Percentiles rank a stretch among this genome's conserved stretches.
Evolutionary conservation across 1,284 basidiomycete species (phyloP).

Genomic region (Marasmius tenuissimus): DNA sequence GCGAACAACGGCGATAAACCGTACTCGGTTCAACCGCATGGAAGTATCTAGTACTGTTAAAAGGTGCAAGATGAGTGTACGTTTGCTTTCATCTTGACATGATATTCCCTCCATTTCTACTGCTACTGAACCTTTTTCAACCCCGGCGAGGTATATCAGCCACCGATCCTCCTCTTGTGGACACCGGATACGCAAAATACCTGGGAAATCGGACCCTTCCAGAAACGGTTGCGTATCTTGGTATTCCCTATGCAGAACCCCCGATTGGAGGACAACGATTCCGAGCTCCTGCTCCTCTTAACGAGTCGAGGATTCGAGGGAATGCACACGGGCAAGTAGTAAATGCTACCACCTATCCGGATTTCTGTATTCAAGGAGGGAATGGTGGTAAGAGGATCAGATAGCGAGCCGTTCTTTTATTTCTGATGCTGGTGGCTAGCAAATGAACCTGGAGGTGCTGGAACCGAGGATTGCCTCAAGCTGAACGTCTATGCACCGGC

Average conservation of each 20-base stretch:
- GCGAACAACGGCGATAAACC: too few species aligned
- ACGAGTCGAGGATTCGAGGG: slow-evolving; percentile 37
- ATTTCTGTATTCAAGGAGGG: slow-evolving; percentile 50
- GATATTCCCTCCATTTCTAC: too few species aligned
- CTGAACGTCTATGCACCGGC: slow-evolving; percentile 52
- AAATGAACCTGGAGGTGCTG: slow-evolving; percentile 56
- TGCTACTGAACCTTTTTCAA: too few species aligned
- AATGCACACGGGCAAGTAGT: slow-evolving; percentile 38
- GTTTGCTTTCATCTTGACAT: too few species aligned
- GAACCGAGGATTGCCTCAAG: slow-evolving; percentile 58
- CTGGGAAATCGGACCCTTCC: slow-evolving; percentile 50
- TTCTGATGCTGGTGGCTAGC: slow-evolving; percentile 18
- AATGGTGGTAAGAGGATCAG: too few species aligned
- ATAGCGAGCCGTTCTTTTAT: too few species aligned
- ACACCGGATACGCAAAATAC: slow-evolving; percentile 54
- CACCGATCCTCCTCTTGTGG: slow-evolving; percentile 34
- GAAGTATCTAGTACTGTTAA: too few species aligned
- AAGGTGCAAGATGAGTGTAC: too few species aligned
- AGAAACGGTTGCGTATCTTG: slow-evolving; percentile 56
- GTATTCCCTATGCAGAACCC: slow-evolving; percentile 55
- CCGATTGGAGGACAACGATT: slow-evolving; percentile 53
- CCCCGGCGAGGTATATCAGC: neutral
- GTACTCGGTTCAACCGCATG: too few species aligned
- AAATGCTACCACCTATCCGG: slow-evolving; percentile 50
- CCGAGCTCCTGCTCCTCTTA: slow-evolving; percentile 45